phyloP scores from a whole-genome alignment of 2,329 filamentous ascomycete species.

The Biscogniauxia marginata region DNA sequence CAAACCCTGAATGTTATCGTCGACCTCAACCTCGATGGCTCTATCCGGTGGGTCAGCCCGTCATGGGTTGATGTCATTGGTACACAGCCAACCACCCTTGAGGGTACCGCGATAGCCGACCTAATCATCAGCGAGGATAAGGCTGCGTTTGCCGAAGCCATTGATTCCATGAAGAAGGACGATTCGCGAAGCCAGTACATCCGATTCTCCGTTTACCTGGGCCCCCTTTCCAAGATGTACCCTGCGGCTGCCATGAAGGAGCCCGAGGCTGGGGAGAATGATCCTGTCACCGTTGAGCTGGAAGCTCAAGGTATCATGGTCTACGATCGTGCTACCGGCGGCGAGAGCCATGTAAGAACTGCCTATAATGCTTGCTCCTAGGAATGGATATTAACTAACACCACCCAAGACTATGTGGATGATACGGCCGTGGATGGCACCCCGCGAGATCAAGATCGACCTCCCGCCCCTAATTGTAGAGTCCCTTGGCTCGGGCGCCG shows the following conservation, averaged over 20 bases:
- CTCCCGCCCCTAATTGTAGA: slow-evolving; percentile 87
- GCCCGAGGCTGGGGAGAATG: slow-evolving; percentile 36
- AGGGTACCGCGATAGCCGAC: slow-evolving; percentile 76
- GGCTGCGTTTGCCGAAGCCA: slow-evolving; percentile 74
- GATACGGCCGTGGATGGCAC: slow-evolving; percentile 85
- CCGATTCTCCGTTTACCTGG: slow-evolving; percentile 72
- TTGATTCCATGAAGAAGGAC: slow-evolving; percentile 88
- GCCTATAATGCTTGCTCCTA: background rate
- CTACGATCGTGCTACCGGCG: slow-evolving; percentile 82
- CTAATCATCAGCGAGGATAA: slow-evolving; percentile 77
- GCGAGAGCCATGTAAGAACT: slow-evolving; percentile 80
- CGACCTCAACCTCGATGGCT: slow-evolving; percentile 86
- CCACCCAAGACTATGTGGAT: slow-evolving; percentile 92
- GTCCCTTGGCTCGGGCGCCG: slow-evolving; percentile 88
- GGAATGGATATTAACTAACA: slow-evolving; percentile 25
- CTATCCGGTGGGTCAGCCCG: slow-evolving; percentile 92
- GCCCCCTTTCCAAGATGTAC: slow-evolving; percentile 65
- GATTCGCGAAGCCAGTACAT: slow-evolving; percentile 91
- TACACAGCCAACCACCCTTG: slow-evolving; percentile 68
- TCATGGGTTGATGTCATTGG: slow-evolving; percentile 95
- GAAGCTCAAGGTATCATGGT: slow-evolving; percentile 99
- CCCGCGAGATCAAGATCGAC: slow-evolving; percentile 93
- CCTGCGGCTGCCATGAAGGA: slow-evolving; percentile 42
- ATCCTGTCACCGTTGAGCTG: slow-evolving; percentile 66
- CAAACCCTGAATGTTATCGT: slow-evolving; percentile 96